phyloP scores from a whole-genome alignment of 805 yeast species.

The Kazachstania africana region DNA sequence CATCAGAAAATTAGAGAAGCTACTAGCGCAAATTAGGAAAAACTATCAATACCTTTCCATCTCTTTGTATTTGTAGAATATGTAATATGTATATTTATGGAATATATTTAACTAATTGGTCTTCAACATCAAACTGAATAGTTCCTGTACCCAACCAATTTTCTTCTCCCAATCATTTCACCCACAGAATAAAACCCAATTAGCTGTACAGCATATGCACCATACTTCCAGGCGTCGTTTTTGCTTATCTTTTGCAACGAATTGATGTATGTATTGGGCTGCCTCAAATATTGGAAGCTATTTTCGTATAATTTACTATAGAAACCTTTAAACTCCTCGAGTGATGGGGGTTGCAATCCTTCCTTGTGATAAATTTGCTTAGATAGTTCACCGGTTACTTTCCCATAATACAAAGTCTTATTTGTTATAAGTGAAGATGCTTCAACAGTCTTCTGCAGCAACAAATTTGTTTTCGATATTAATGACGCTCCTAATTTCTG shows the following conservation, averaged over 20 bases:
- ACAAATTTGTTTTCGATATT: conserved; percentile 15
- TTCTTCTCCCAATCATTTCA: conserved; percentile 93
- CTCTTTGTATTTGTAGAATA: too few species aligned
- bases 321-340: conserved; percentile 63
- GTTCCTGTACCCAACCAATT: conserved; percentile 70
- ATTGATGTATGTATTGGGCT: conserved; percentile 50
- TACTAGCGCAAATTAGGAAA: conserved; percentile 1
- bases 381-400: conserved; percentile 40
- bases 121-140: too few species aligned
- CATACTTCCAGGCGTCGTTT: conserved; percentile 47
- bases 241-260: conserved; percentile 28
- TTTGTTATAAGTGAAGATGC: too few species aligned
- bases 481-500: conserved; percentile 18
- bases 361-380: conserved; percentile 74
- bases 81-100: too few species aligned
- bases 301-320: conserved; percentile 44
- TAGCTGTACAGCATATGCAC: conserved; percentile 70
- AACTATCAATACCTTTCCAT: too few species aligned
- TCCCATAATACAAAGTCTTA: conserved; percentile 62
- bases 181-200: conserved; percentile 89
- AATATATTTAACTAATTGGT: too few species aligned
- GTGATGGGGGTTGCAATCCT: conserved; percentile 83
- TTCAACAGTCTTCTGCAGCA: too few species aligned
- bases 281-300: conserved; percentile 33
- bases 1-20: conserved; percentile 39